A percentile compares a stretch with the other conserved stretches of the same genome.
Conservation (phyloP, 768 basidiomycete species). For the Leccinum ochraceum region DNA sequence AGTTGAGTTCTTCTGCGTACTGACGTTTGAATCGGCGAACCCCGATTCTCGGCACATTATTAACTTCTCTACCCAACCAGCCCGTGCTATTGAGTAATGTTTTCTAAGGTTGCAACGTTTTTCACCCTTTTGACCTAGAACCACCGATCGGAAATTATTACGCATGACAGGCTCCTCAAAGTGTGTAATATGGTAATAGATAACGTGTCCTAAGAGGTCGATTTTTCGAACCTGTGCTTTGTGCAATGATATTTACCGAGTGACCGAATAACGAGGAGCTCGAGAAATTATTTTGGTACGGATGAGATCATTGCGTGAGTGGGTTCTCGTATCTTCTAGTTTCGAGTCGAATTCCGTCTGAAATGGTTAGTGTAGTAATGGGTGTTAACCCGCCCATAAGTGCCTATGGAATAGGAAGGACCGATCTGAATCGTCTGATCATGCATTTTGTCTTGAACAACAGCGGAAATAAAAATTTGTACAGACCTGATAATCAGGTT, state of each 20-base stretch:
- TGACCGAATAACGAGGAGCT: not conserved
- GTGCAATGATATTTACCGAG: not conserved
- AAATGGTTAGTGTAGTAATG: not conserved
- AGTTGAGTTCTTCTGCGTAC: not conserved
- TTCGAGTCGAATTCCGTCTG: not conserved
- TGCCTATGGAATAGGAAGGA: not conserved
- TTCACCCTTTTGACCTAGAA: not conserved
- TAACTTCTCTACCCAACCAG: not conserved
- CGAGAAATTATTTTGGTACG: not conserved
- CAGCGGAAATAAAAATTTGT: constrained; percentile 3
- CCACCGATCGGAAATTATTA: not conserved
- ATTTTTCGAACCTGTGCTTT: not conserved
- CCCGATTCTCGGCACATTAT: not conserved
- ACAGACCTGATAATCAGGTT: not conserved
- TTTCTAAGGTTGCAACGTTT: not conserved
- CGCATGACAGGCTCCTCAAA: not conserved
- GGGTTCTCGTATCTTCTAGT: not conserved
- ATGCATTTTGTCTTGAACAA: not conserved
- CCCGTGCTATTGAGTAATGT: not conserved
- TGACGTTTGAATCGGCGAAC: not conserved
- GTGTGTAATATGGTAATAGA: too few relatives aligned
- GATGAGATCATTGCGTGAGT: not conserved
- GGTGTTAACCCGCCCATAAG: constrained; percentile 4
- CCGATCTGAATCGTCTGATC: not conserved
- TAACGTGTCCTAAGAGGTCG: not conserved